These are phyloP conservation scores for Ulvella scutata DNA, from an alignment of 139 green algal species.

Conservation along the genomic window DNA sequence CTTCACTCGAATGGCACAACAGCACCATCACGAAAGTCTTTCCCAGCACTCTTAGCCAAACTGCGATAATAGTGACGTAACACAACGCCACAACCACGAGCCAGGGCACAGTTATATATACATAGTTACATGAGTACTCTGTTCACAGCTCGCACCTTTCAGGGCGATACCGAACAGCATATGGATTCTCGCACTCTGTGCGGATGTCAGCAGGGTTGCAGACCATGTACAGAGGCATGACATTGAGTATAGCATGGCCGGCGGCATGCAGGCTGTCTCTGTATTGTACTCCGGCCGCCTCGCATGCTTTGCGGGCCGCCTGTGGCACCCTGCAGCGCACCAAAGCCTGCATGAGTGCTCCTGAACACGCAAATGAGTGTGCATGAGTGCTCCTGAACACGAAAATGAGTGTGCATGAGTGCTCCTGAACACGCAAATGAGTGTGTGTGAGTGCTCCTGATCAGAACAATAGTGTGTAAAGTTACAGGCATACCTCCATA, in stretches of 20 bases:
- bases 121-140: too few relatives aligned
- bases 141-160: too few relatives aligned
- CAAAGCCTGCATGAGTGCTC: not conserved
- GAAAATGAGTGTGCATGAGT: not conserved
- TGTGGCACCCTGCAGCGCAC: conserved; percentile 48
- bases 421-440: not conserved
- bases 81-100: too few relatives aligned
- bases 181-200: conserved; percentile 48
- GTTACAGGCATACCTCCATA: too few relatives aligned
- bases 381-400: not conserved
- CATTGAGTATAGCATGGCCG: conserved; percentile 73
- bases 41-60: too few relatives aligned
- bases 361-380: not conserved
- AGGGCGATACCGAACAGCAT: conserved; percentile 58
- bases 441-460: not conserved
- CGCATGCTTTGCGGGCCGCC: conserved; percentile 16
- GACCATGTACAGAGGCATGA: conserved; percentile 66
- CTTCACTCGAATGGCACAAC: too few relatives aligned
- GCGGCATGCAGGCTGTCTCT: conserved; percentile 73
- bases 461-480: not conserved
- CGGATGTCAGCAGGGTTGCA: conserved; percentile 42
- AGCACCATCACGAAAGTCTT: too few relatives aligned
- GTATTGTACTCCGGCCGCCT: conserved; percentile 31
- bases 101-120: too few relatives aligned
- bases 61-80: too few relatives aligned